Evolutionary conservation across 768 basidiomycete genomes (phyloP).

Genomic region (Kwoniella mangroviensis): DNA sequence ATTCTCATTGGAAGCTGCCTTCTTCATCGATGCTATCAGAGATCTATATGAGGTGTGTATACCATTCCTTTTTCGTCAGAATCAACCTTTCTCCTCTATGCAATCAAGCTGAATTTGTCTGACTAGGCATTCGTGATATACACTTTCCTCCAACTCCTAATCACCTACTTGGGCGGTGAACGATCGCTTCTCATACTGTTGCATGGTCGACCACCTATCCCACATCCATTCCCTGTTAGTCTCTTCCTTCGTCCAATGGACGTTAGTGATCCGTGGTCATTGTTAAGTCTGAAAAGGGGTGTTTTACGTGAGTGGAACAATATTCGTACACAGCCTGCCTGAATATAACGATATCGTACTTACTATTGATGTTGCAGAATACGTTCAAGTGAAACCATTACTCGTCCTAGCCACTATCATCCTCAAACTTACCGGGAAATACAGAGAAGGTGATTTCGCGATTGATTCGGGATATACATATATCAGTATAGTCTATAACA

Average conservation of each 20-base stretch:
- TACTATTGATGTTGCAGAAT: constrained; percentile 66
- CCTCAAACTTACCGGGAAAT: constrained; percentile 83
- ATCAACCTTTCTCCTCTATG: not conserved
- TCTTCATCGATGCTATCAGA: constrained; percentile 90
- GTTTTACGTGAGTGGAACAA: constrained; percentile 73
- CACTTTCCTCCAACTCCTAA: constrained; percentile 55
- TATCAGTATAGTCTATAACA: constrained; percentile 71
- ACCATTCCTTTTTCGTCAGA: not conserved
- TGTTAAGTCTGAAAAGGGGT: constrained; percentile 90
- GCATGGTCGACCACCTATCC: constrained; percentile 86
- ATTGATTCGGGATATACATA: constrained; percentile 89
- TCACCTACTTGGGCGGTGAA: constrained; percentile 73
- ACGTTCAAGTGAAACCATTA: constrained; percentile 93
- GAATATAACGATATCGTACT: not conserved
- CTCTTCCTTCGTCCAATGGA: constrained; percentile 86
- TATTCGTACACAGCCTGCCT: not conserved
- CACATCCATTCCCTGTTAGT: constrained; percentile 81
- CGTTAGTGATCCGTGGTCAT: constrained; percentile 90
- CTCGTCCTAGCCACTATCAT: constrained; percentile 82
- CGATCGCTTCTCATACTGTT: constrained; percentile 87
- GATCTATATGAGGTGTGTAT: constrained; percentile 89
- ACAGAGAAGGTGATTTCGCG: constrained; percentile 85
- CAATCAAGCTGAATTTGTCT: constrained; percentile 48
- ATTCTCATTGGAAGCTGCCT: constrained; percentile 91
- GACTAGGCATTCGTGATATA: constrained; percentile 58